These are phyloP conservation scores for Globisporangium heterothallicum DNA, from an alignment of 352 stramenopile genomes.

Conservation along the genomic window DNA sequence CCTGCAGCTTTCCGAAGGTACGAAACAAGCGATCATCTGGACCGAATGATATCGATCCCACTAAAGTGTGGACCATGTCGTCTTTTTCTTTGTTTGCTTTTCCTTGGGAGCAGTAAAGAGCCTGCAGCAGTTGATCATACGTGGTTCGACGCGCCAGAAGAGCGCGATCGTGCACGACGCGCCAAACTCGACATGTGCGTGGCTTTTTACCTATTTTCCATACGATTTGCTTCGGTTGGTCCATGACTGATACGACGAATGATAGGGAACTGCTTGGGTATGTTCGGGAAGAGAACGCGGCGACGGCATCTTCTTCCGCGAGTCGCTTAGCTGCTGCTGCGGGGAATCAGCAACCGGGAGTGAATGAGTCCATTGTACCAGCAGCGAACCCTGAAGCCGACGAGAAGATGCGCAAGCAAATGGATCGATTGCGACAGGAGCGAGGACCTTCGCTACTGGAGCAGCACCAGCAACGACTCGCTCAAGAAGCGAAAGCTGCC, in stretches of 20 bases:
- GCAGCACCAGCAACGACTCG: conserved; percentile 67
- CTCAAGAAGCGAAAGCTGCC: conserved; percentile 31
- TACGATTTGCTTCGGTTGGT: no score
- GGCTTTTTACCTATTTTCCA: not conserved
- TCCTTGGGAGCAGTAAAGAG: conserved; percentile 54
- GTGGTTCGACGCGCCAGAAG: conserved; percentile 80
- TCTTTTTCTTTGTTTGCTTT: conserved; percentile 7
- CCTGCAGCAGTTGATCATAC: conserved; percentile 65
- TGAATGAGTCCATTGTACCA: conserved; percentile 68
- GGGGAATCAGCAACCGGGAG: conserved; percentile 9
- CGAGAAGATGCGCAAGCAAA: conserved; percentile 61
- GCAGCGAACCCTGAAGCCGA: conserved; percentile 61
- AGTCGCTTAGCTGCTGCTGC: conserved; percentile 11
- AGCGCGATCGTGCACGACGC: conserved; percentile 70
- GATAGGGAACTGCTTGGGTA: conserved; percentile 77
- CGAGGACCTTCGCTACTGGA: conserved; percentile 73
- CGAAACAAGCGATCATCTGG: not conserved
- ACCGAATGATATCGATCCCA: no score
- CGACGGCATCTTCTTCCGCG: conserved; percentile 8
- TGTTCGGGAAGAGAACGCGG: conserved; percentile 63
- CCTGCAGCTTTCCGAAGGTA: conserved; percentile 55
- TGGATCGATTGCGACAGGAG: conserved; percentile 49
- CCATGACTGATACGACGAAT: no score
- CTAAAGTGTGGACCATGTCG: not conserved
- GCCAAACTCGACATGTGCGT: conserved; percentile 79